Base-by-base conservation (phyloP, 441 rosid species). In the Populus tomentosa region DNA sequence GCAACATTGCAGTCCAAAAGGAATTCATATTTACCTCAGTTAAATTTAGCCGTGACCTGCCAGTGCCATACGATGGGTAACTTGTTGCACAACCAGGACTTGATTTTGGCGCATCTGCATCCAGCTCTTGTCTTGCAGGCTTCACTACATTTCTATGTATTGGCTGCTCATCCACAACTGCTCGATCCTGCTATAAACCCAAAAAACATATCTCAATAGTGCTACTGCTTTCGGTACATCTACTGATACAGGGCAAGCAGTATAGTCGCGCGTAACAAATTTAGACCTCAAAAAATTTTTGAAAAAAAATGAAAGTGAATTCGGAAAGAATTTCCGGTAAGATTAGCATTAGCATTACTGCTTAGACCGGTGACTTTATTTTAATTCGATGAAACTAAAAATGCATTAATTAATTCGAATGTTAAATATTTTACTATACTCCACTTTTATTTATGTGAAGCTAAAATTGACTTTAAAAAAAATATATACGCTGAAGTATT, bases 41-140 rank as follows among this genome's bases (percentile, higher is more conserved):
- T 63, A 90, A 82, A 83, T 86, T 90, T 77, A 88, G 91, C 65
- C 92, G 89, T 6, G 91, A 87, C 84, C 90, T 87, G 73, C 97
- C 86, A 72, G 86, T 86, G 7, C 92, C 89, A 62, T 59, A 76
- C 21, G 90, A 77, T 42, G 82, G 77, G 75, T 78, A 81, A 75
- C 74, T 86, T 65, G 78, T 10, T 40, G 83, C 59, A 68, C 86
- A 79, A 26, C 56, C 32, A 70, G 80, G 78, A 82, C 75, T 81
- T 74, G 81, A 75, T 68, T 81, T 80, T 42, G 75, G 76, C 36
- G 82, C 38, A 73, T 86, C 88, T 76, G 73, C 85, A 75, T 83
- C 84, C 62, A 70, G 69, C 78, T 91, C 97, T 68, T 53, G 40
- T 72, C 89, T 90, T 35, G 81, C 79, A 36, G 67, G 63, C 65